phyloP scores from a whole-genome alignment of 2,329 filamentous ascomycete species.

The Verticillium isaacii region DNA sequence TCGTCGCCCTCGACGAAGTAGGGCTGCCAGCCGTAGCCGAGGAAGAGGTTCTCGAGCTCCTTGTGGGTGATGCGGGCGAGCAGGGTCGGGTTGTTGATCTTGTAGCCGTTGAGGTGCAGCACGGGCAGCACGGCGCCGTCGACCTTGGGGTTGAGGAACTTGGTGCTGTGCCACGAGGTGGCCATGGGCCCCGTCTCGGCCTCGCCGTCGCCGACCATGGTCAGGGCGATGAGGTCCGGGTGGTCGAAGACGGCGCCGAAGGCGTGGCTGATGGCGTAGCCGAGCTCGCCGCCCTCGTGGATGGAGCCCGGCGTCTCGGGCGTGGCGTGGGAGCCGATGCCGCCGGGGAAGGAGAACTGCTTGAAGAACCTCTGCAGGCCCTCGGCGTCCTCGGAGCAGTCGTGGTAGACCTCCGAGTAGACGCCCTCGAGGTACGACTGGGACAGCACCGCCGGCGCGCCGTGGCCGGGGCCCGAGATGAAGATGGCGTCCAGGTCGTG shows the following conservation, averaged over 20 bases:
- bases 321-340: slow-evolving; percentile 72
- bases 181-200: slow-evolving; percentile 76
- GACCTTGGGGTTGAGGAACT: slow-evolving; percentile 74
- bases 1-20: slow-evolving; percentile 79
- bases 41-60: slow-evolving; percentile 64
- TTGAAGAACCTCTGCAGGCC: slow-evolving; percentile 77
- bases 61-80: slow-evolving; percentile 70
- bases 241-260: slow-evolving; percentile 75
- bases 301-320: slow-evolving; percentile 74
- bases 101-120: slow-evolving; percentile 77
- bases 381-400: slow-evolving; percentile 63
- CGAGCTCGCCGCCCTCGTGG: slow-evolving; percentile 76
- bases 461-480: slow-evolving; percentile 72
- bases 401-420: slow-evolving; percentile 73
- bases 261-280: slow-evolving; percentile 76
- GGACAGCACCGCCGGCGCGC: slow-evolving; percentile 70
- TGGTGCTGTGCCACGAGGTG: slow-evolving; percentile 77
- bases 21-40: slow-evolving; percentile 73
- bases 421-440: slow-evolving; percentile 75
- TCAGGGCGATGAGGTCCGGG: slow-evolving; percentile 68
- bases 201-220: slow-evolving; percentile 77
- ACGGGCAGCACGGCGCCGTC: slow-evolving; percentile 76
- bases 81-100: slow-evolving; percentile 77
- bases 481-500: slow-evolving; percentile 70
- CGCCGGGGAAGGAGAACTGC: slow-evolving; percentile 76